Evolutionary conservation across 2,329 filamentous ascomycete species (phyloP).

Genomic region (Cadophora gregata): DNA sequence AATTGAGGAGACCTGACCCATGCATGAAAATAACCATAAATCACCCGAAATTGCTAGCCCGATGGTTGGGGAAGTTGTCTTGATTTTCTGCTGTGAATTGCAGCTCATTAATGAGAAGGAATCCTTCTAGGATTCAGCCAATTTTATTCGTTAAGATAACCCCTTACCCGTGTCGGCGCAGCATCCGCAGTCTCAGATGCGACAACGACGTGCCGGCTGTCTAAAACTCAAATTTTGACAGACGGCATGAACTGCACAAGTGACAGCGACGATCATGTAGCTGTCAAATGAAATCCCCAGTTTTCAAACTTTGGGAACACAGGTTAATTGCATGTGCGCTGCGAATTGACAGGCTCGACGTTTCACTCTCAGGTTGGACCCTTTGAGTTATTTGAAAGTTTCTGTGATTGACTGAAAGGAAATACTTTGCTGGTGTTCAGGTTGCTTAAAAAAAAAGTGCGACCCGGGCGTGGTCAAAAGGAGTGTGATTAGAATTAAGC

Average conservation of each 20-base stretch:
- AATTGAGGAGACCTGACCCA: no score
- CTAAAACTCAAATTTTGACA: background rate
- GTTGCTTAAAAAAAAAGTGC: background rate
- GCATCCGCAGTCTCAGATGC: background rate
- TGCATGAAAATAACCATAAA: no score
- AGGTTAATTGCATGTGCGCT: background rate
- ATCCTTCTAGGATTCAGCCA: no score
- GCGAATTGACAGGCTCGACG: background rate
- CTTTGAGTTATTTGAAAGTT: background rate
- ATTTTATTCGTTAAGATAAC: no score
- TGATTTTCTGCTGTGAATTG: no score
- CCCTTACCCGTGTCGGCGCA: no score
- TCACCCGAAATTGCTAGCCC: no score
- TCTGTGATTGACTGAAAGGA: background rate
- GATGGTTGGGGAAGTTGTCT: no score
- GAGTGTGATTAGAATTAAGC: conserved; percentile 7
- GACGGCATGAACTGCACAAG: background rate
- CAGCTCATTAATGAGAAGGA: no score
- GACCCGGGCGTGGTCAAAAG: background rate
- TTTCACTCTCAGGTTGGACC: background rate
- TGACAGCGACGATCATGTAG: background rate
- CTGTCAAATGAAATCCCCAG: background rate
- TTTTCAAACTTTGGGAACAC: background rate
- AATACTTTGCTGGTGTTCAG: background rate
- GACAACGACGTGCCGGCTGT: background rate